Conservation (phyloP, 805 yeast species). For the Metschnikowia amazonensis region DNA sequence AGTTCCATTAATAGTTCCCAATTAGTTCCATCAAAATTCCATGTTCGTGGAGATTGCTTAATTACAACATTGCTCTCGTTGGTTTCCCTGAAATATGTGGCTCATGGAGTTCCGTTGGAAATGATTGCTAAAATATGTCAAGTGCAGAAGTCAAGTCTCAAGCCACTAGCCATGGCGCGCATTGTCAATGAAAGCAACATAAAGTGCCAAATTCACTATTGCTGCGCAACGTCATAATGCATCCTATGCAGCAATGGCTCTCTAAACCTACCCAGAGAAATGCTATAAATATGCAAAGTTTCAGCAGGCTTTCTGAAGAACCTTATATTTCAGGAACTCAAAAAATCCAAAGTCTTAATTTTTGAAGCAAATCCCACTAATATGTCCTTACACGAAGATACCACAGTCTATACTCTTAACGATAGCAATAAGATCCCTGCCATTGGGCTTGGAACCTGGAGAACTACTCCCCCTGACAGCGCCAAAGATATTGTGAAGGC, state of each 20-base stretch:
- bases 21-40: too few relatives aligned
- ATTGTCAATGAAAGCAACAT: neutral
- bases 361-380: neutral
- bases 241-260: neutral
- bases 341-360: neutral
- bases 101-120: neutral
- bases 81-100: too few relatives aligned
- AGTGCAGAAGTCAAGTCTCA: neutral
- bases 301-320: neutral
- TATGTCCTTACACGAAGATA: conserved; percentile 13
- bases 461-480: conserved; percentile 45
- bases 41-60: too few relatives aligned
- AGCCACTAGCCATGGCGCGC: neutral
- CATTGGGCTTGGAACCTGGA: conserved; percentile 48
- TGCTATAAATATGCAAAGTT: neutral
- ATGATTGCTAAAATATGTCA: neutral
- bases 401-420: conserved; percentile 12
- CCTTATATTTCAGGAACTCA: too few relatives aligned
- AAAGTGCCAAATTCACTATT: neutral
- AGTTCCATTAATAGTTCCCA: too few relatives aligned
- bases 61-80: too few relatives aligned
- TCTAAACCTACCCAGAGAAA: neutral
- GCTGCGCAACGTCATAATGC: neutral
- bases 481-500: conserved; percentile 54
- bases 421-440: conserved; percentile 16